Conservation (phyloP, 2,329 filamentous ascomycete genomes). For the Cordyceps militaris region DNA sequence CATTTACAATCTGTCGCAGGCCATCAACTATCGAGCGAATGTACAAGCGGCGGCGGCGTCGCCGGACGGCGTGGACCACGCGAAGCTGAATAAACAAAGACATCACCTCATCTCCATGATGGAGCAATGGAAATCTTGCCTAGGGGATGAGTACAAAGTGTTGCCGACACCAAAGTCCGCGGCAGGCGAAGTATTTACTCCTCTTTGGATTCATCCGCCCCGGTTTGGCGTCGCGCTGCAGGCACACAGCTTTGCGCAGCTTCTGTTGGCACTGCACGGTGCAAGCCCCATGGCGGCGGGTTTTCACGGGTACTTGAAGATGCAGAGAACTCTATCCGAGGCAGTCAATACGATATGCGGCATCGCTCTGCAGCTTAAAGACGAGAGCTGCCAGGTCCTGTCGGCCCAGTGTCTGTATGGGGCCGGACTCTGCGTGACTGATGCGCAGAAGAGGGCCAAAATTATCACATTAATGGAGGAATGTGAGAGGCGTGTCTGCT, state of each 20-base stretch:
- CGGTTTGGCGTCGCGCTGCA: slow-evolving; percentile 43
- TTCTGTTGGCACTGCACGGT: slow-evolving; percentile 33
- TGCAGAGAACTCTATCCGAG: slow-evolving; percentile 19
- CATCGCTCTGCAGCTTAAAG: slow-evolving; percentile 37
- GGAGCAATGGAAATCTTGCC: slow-evolving; percentile 25
- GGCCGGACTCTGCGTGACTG: slow-evolving; percentile 35
- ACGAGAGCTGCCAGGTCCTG: slow-evolving; percentile 34
- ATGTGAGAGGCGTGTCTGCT: slow-evolving; percentile 30
- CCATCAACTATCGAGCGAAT: slow-evolving; percentile 51
- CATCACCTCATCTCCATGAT: slow-evolving; percentile 17
- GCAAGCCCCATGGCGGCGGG: slow-evolving; percentile 17
- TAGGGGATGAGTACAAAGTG: slow-evolving; percentile 32
- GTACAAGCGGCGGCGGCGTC: slow-evolving; percentile 13
- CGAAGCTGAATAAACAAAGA: slow-evolving; percentile 16
- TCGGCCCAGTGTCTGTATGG: slow-evolving; percentile 38
- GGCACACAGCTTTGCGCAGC: slow-evolving; percentile 43
- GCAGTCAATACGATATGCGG: slow-evolving; percentile 35
- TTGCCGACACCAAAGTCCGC: slow-evolving; percentile 25
- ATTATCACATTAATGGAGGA: slow-evolving; percentile 30
- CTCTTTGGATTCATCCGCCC: slow-evolving; percentile 43
- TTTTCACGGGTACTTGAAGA: slow-evolving; percentile 36
- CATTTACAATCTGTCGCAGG: slow-evolving; percentile 31
- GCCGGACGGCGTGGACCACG: not conserved
- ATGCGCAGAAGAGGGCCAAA: slow-evolving; percentile 27
- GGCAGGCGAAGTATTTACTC: slow-evolving; percentile 31